Conservation (phyloP, 805 yeast species). For the Jamesozyma piceae region DNA sequence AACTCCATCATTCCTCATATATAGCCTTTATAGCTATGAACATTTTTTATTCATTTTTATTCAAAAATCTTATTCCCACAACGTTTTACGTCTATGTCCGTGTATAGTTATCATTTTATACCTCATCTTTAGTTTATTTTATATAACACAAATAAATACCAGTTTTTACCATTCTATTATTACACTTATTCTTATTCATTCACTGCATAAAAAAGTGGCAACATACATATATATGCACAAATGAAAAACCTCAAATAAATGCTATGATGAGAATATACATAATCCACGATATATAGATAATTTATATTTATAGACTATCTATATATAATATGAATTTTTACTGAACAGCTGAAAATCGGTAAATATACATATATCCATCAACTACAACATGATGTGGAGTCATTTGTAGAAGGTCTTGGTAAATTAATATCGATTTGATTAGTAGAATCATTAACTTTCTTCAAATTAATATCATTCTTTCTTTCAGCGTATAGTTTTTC, state of each 20-base stretch:
- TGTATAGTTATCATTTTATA: background rate
- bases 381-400: slow-evolving; percentile 35
- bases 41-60: too few relatives aligned
- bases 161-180: too few relatives aligned
- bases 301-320: too few relatives aligned
- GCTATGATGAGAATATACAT: background rate
- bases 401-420: slow-evolving; percentile 38
- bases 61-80: background rate
- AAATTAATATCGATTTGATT: slow-evolving; percentile 26
- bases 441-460: slow-evolving; percentile 5
- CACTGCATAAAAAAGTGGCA: background rate
- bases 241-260: too few relatives aligned
- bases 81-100: too few relatives aligned
- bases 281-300: background rate
- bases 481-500: slow-evolving; percentile 31
- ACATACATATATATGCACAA: too few relatives aligned
- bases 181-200: background rate
- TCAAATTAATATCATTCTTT: slow-evolving; percentile 14
- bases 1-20: too few relatives aligned
- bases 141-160: background rate
- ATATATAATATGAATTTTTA: too few relatives aligned
- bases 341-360: too few relatives aligned
- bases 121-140: background rate
- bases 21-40: background rate
- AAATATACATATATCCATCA: slow-evolving; percentile 8